phyloP scores from a whole-genome alignment of 345 rosid genomes.

The Eucalyptus cloeziana region DNA sequence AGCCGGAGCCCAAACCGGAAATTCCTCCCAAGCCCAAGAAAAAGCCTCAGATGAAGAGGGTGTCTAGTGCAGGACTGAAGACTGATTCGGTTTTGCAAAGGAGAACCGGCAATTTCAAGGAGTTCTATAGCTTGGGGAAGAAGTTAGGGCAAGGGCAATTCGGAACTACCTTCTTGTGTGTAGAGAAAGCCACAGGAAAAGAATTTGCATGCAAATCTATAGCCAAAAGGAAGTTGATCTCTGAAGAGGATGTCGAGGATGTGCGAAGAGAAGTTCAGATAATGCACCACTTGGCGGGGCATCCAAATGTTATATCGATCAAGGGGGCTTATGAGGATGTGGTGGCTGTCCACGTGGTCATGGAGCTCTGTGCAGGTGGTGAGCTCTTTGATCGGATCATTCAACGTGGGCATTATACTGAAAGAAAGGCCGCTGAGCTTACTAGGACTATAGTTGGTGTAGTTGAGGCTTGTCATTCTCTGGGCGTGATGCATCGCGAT shows the following conservation, averaged over 20 bases:
- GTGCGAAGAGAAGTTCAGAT: constrained; percentile 44
- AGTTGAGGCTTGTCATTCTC: constrained; percentile 35
- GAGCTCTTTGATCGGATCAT: constrained; percentile 36
- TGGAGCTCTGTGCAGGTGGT: constrained; percentile 36
- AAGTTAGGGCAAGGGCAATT: constrained; percentile 41
- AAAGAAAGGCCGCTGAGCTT: constrained; percentile 32
- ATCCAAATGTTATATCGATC: constrained; percentile 23
- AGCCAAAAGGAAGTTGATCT: constrained; percentile 30
- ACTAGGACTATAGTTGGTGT: constrained; percentile 36
- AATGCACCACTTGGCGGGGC: constrained; percentile 41
- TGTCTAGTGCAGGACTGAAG: constrained; percentile 21
- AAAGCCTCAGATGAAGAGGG: constrained; percentile 16
- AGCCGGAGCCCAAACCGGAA: not conserved
- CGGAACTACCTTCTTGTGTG: constrained; percentile 29
- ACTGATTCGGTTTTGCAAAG: constrained; percentile 17
- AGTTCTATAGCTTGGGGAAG: constrained; percentile 21
- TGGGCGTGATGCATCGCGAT: constrained; percentile 40
- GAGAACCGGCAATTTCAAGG: constrained; percentile 28
- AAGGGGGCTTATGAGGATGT: constrained; percentile 34
- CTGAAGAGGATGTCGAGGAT: constrained; percentile 37
- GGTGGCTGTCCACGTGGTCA: constrained; percentile 32
- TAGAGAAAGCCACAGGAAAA: constrained; percentile 20
- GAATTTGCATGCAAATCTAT: constrained; percentile 36
- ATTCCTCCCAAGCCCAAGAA: constrained; percentile 7
- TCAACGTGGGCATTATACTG: constrained; percentile 29